Conservation (phyloP, 106 monocot genomes). For the Dioscorea zingiberensis region DNA sequence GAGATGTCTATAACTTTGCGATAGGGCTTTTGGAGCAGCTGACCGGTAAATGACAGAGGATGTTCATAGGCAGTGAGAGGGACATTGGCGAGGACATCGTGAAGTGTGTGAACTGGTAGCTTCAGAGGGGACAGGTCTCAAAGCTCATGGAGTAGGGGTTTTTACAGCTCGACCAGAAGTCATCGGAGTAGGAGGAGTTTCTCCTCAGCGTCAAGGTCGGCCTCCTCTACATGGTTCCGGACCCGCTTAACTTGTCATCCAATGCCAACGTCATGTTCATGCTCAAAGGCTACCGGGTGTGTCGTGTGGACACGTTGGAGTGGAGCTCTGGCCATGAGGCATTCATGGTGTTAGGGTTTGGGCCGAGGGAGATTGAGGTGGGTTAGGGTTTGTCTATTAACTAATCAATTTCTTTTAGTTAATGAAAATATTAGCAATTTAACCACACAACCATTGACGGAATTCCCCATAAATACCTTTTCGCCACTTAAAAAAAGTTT, state of each 20-base stretch:
- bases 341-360: too few relatives aligned
- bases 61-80: slow-evolving; percentile 36
- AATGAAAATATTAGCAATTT: too few relatives aligned
- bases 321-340: too few relatives aligned
- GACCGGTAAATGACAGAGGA: slow-evolving; percentile 68
- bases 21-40: slow-evolving; percentile 89
- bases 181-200: slow-evolving; percentile 97
- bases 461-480: too few relatives aligned
- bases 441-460: too few relatives aligned
- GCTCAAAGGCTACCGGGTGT: slow-evolving; percentile 90
- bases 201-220: slow-evolving; percentile 86
- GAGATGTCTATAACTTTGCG: slow-evolving; percentile 92
- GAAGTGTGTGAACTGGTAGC: slow-evolving; percentile 92
- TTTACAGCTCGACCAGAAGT: slow-evolving; percentile 93
- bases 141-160: slow-evolving; percentile 85
- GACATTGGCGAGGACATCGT: slow-evolving; percentile 68
- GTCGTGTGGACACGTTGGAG: too few relatives aligned
- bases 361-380: too few relatives aligned
- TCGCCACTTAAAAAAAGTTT: too few relatives aligned
- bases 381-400: too few relatives aligned
- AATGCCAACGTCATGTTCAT: slow-evolving; percentile 94
- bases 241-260: slow-evolving; percentile 59
- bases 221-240: slow-evolving; percentile 79
- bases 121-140: slow-evolving; percentile 73
- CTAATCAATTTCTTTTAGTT: too few relatives aligned